Evolutionary conservation across 768 basidiomycete species (phyloP).

Genomic region (Filobasidium floriforme): DNA sequence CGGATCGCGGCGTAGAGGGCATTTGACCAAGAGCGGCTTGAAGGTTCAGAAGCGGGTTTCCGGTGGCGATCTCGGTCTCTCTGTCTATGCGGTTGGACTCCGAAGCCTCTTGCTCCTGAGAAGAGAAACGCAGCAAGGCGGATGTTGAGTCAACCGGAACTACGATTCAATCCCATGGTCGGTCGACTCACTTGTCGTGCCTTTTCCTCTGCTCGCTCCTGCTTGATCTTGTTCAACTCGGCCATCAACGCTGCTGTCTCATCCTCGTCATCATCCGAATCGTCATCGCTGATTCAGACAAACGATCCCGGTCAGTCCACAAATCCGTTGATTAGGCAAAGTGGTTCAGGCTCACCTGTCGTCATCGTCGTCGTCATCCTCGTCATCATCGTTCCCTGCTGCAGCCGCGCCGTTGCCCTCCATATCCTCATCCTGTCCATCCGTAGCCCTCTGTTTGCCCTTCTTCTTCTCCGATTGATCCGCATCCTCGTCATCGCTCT

Average conservation of each 20-base stretch:
- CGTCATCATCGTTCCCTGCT: conserved; percentile 39
- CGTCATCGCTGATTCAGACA: conserved; percentile 23
- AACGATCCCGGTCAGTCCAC: conserved; percentile 6
- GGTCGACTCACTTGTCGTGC: conserved; percentile 50
- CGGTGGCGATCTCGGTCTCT: conserved; percentile 75
- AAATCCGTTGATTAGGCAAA: background rate
- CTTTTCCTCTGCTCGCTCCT: conserved; percentile 89
- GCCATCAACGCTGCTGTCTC: conserved; percentile 88
- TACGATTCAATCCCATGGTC: background rate
- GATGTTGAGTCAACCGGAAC: background rate
- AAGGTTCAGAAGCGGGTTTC: conserved; percentile 81
- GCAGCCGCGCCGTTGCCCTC: background rate
- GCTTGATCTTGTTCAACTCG: conserved; percentile 97
- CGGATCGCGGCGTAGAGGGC: conserved; percentile 45
- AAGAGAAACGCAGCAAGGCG: background rate
- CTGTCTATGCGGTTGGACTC: conserved; percentile 53
- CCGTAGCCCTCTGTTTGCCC: conserved; percentile 44
- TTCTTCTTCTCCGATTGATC: conserved; percentile 43
- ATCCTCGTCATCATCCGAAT: conserved; percentile 65
- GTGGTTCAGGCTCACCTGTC: conserved; percentile 15
- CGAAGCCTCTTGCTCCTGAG: conserved; percentile 64
- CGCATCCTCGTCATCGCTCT: conserved; percentile 56
- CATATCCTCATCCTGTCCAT: conserved; percentile 35
- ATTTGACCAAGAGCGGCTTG: conserved; percentile 74
- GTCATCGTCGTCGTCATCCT: conserved; percentile 45